Evolutionary conservation across 106 monocot species (phyloP).

Genomic region (Phalaenopsis equestris): DNA sequence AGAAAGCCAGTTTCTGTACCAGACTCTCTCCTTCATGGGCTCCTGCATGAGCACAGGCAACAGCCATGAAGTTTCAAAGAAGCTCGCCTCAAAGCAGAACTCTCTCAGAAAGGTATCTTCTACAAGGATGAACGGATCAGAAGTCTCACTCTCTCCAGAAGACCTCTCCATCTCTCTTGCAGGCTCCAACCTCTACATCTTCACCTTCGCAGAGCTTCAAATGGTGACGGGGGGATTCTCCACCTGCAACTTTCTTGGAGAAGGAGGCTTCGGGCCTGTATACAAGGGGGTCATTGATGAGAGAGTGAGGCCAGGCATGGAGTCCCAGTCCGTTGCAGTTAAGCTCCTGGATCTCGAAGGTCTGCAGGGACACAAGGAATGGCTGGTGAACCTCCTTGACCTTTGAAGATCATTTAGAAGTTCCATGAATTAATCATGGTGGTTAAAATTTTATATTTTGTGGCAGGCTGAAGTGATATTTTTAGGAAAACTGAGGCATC

Average conservation of each 20-base stretch:
- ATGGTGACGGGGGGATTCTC: conserved; percentile 45
- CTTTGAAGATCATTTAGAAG: background rate
- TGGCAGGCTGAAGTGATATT: conserved; percentile 71
- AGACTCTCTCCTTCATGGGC: background rate
- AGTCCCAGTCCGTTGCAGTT: conserved; percentile 58
- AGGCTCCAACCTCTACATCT: conserved; percentile 51
- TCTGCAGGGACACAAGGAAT: conserved; percentile 76
- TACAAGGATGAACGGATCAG: background rate
- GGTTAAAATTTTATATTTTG: background rate
- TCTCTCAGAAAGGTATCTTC: background rate
- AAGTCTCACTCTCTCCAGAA: conserved; percentile 33
- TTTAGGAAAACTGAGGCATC: conserved; percentile 69
- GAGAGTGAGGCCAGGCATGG: conserved; percentile 51
- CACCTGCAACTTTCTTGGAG: conserved; percentile 47
- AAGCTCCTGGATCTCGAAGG: conserved; percentile 75
- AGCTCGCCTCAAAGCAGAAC: background rate
- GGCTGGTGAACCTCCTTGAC: conserved; percentile 51
- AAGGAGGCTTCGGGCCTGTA: conserved; percentile 86
- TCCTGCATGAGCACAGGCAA: background rate
- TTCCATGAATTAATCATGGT: background rate
- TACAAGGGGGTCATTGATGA: conserved; percentile 76
- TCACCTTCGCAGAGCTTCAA: conserved; percentile 57
- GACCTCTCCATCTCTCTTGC: conserved; percentile 69
- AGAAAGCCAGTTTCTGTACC: background rate
- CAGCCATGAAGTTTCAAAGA: background rate